Percentiles rank a stretch among this genome's conserved stretches.
Evolutionary conservation across 805 yeast species (phyloP).

Genomic region (Jamesozyma rosinii): DNA sequence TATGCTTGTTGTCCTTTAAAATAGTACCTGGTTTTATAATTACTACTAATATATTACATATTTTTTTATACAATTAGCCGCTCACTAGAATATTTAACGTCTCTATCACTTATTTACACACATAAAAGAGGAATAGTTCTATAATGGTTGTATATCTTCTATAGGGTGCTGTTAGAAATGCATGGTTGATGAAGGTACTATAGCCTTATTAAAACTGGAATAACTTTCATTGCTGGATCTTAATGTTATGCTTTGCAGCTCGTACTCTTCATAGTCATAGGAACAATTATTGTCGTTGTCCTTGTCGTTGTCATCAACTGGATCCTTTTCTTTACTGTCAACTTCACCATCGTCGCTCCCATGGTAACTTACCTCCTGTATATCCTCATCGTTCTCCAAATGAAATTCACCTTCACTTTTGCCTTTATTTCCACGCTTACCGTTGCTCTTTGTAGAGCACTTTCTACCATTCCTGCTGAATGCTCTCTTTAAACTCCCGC

Average conservation of each 20-base stretch:
- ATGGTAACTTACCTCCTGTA: no score
- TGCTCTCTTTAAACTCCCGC: background rate
- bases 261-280: constrained; percentile 12
- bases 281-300: background rate
- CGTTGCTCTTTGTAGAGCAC: background rate
- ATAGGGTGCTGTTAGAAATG: constrained; percentile 12
- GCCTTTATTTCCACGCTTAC: no score
- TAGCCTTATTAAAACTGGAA: constrained; percentile 7
- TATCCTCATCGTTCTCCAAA: no score
- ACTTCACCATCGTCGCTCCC: background rate
- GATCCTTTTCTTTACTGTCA: background rate
- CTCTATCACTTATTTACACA: background rate
- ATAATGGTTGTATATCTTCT: no score
- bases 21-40: no score
- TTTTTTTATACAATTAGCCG: background rate
- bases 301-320: background rate
- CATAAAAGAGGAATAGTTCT: no score
- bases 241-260: constrained; percentile 17
- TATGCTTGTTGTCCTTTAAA: no score
- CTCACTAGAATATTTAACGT: background rate
- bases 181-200: constrained; percentile 22
- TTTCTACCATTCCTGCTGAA: background rate
- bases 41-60: no score
- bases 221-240: constrained; percentile 15
- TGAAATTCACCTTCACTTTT: no score